Conservation (phyloP, 129 eudicot genomes). For the Sambucus nigra region DNA sequence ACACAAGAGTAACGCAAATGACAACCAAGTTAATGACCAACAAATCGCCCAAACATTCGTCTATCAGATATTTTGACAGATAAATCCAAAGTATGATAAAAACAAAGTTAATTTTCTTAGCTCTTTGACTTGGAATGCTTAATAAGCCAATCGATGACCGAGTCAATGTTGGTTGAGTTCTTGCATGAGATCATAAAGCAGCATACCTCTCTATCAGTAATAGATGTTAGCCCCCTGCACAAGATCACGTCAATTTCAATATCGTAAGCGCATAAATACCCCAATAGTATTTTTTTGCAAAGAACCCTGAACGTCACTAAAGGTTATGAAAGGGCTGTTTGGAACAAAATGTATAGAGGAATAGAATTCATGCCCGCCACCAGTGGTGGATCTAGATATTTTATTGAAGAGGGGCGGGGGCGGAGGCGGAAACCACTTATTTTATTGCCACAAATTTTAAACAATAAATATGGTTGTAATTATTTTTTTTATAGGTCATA, state of each 20-base stretch:
- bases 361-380: too few relatives aligned
- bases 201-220: conserved; percentile 74
- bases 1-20: not conserved
- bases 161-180: conserved; percentile 79
- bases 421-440: too few relatives aligned
- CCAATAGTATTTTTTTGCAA: not conserved
- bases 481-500: too few relatives aligned
- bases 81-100: not conserved
- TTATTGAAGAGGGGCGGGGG: too few relatives aligned
- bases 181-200: conserved; percentile 89
- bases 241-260: not conserved
- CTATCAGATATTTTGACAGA: not conserved
- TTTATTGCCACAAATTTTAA: too few relatives aligned
- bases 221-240: conserved; percentile 59
- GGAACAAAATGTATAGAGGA: too few relatives aligned
- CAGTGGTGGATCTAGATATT: too few relatives aligned
- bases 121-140: conserved; percentile 79
- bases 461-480: too few relatives aligned
- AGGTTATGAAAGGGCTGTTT: too few relatives aligned
- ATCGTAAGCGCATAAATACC: not conserved
- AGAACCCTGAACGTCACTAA: too few relatives aligned
- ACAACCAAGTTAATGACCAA: conserved; percentile 6
- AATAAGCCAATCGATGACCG: conserved; percentile 76
- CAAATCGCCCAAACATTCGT: not conserved
- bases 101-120: conserved; percentile 10